A percentile compares a stretch with the other conserved stretches of the same genome.
phyloP scores from a whole-genome alignment of 139 green algal genomes.

The Chlorella sorokiniana region DNA sequence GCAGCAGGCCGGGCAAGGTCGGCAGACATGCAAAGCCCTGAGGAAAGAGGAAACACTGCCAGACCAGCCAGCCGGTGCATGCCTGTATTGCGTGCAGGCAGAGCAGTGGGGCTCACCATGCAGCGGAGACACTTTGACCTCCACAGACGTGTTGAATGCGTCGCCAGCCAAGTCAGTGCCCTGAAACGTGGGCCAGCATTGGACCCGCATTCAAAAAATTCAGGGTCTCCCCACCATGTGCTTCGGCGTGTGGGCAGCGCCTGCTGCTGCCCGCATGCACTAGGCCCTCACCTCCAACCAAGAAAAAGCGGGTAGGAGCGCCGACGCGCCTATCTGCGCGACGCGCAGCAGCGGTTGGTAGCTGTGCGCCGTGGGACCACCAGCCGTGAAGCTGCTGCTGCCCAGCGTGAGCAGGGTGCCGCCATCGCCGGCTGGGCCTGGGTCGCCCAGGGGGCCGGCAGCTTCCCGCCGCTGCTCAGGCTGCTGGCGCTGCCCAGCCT shows the following conservation, averaged over 20 bases:
- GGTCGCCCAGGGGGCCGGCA: too few relatives aligned
- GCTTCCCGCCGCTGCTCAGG: not conserved
- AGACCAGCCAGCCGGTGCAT: not conserved
- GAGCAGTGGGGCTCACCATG: not conserved
- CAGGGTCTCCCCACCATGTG: too few relatives aligned
- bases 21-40: not conserved
- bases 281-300: slow-evolving; percentile 39
- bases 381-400: not conserved
- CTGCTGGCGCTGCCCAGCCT: not conserved
- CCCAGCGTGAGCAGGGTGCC: not conserved
- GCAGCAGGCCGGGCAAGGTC: too few relatives aligned
- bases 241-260: too few relatives aligned
- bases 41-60: not conserved
- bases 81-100: not conserved
- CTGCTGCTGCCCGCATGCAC: too few relatives aligned
- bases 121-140: slow-evolving; percentile 19
- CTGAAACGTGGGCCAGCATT: too few relatives aligned
- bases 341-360: slow-evolving; percentile 36
- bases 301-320: slow-evolving; percentile 45
- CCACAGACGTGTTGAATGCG: slow-evolving; percentile 26
- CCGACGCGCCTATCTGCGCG: not conserved
- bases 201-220: too few relatives aligned
- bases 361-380: not conserved
- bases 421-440: not conserved
- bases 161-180: slow-evolving; percentile 28